Base-by-base conservation (phyloP, 169 alveolate genomes). In the Cryptosporidium ryanae region DNA sequence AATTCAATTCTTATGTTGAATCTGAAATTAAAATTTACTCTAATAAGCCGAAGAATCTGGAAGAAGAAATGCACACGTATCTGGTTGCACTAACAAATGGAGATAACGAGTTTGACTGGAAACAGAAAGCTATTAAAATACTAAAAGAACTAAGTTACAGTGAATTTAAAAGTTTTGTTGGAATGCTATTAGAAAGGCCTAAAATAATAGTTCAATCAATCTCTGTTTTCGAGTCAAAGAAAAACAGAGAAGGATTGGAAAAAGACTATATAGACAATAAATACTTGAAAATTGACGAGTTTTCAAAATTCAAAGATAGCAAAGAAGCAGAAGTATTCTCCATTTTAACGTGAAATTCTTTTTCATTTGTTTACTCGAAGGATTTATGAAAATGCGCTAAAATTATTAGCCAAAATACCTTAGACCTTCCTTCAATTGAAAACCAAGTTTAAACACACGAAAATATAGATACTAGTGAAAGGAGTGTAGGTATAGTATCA, bases 1-100 rank as follows among this genome's bases (percentile, higher is more conserved):
- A 68, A 49, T 68, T 52, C 52, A 52, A 49, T 3, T 32, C 43
- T 32, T 25, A 50, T 1, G 66, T 68, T 2, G 83, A 68, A 25
- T 68, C 83, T 27, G 83, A 68, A 68, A 68, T 68, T 6, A 68
- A 49, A 52, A 68, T 68, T 17, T 68, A 68, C 43, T 68, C 83
- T 5, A 68, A 68, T 1, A 68, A 68, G 5, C 83, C 83, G 27
- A 68, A 68, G 10, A 68, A 68, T 18, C n/a, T 68, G n/a, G 55
- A 68, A 27, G 83, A 68, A 6, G 83, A 68, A n/a, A 64, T 68
- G 50, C 38, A 18, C 25, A 55, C 50, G 34, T 68, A 68, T 34
- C 43, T 68, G 4, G 21, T 65, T 2, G 59, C 67, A 54, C 50
- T 68, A n/a, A 68, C 83, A 31, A 68, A 68, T 34, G 83, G 83